Conservation (phyloP, 106 monocot genomes). For the Acanthochlamys bracteata region DNA sequence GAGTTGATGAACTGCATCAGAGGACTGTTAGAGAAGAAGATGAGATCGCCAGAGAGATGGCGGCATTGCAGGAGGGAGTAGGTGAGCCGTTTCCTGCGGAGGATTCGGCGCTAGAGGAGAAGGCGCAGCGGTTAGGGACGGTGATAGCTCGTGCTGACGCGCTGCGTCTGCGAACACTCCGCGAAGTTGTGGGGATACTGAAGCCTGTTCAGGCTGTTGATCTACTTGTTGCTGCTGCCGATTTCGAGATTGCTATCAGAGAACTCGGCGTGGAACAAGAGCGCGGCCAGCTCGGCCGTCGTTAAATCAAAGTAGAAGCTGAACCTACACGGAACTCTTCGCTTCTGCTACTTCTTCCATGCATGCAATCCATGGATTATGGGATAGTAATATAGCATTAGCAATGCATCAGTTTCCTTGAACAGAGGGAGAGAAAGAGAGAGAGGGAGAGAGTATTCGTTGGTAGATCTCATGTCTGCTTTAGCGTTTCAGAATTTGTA, state of each 20-base stretch:
- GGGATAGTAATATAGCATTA: no score
- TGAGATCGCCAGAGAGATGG: constrained; percentile 27
- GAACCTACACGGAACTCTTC: no score
- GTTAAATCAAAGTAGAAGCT: not conserved
- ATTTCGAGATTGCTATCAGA: constrained; percentile 34
- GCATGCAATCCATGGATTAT: no score
- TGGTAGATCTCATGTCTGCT: no score
- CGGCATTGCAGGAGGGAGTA: constrained; percentile 18
- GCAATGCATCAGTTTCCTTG: no score
- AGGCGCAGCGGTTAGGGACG: constrained; percentile 1
- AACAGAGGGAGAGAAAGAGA: no score
- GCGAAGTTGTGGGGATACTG: constrained; percentile 15
- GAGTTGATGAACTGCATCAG: constrained; percentile 24
- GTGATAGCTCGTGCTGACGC: constrained; percentile 28
- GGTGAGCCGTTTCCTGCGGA: not conserved
- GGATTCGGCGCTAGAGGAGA: not conserved
- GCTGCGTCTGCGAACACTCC: constrained; percentile 25
- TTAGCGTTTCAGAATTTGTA: no score
- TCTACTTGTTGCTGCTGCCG: constrained; percentile 25
- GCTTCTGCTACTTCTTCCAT: no score
- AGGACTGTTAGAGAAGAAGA: constrained; percentile 28
- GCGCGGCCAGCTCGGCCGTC: constrained; percentile 1
- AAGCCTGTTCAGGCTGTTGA: constrained; percentile 28
- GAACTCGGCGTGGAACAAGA: constrained; percentile 20
- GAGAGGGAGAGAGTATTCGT: no score